phyloP scores from a whole-genome alignment of 768 basidiomycete genomes.

The Lentinula aciculospora region DNA sequence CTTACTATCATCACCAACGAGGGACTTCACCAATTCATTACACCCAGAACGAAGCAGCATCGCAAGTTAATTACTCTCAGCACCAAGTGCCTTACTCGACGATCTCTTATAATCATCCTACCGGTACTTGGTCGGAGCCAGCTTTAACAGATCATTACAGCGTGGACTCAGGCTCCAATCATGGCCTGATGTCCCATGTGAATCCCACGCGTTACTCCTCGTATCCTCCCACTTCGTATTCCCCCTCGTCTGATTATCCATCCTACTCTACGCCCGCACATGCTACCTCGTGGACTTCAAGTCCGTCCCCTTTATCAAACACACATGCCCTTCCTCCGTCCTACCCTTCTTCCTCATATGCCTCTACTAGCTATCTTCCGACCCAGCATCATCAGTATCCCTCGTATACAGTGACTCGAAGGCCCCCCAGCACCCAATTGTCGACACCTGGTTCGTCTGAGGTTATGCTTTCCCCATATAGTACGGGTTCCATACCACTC shows the following conservation, averaged over 20 bases:
- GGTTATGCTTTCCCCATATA: constrained; percentile 11
- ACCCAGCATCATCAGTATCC: not conserved
- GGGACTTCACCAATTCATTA: not conserved
- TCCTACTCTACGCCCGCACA: not conserved
- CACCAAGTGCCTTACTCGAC: not conserved
- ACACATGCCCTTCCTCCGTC: not conserved
- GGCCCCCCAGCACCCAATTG: not conserved
- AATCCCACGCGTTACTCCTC: not conserved
- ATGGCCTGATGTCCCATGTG: not conserved
- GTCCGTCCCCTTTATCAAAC: not conserved
- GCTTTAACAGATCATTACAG: not conserved
- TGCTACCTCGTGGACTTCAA: not conserved
- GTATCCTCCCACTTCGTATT: not conserved
- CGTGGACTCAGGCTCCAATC: not conserved
- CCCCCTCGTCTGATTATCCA: not conserved
- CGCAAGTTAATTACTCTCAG: not conserved
- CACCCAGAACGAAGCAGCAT: not conserved
- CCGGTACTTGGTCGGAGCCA: not conserved
- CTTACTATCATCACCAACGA: not conserved
- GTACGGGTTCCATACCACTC: not conserved
- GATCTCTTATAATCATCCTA: not conserved
- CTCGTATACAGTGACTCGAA: not conserved
- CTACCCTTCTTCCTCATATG: constrained; percentile 1
- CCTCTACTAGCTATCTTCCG: not conserved
- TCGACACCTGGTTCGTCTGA: constrained; percentile 13